Percentiles rank a stretch among this genome's conserved stretches.
phyloP scores from a whole-genome alignment of 306 rosid genomes.

The Casuarina glauca region DNA sequence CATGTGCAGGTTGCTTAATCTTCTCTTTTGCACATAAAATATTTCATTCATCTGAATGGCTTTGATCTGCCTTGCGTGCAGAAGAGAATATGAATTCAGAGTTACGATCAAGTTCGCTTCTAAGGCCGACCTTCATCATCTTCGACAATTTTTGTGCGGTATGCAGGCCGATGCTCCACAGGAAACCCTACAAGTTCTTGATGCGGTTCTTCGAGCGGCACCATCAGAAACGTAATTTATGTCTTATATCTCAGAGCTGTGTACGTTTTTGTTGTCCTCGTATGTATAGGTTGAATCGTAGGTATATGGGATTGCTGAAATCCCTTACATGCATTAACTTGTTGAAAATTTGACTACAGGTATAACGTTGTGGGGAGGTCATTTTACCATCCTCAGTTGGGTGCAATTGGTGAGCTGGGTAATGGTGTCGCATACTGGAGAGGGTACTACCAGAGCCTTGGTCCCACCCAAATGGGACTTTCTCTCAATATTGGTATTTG shows the following conservation, averaged over 20 bases:
- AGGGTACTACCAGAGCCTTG: conserved; percentile 33
- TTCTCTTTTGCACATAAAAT: too few relatives aligned
- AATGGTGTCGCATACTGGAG: conserved; percentile 36
- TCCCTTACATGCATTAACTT: background rate
- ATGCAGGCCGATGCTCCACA: conserved; percentile 52
- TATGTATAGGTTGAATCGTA: background rate
- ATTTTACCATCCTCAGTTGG: background rate
- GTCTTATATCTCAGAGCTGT: background rate
- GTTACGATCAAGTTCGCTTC: conserved; percentile 53
- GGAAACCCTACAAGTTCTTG: conserved; percentile 73
- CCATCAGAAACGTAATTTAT: conserved; percentile 43
- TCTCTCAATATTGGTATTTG: conserved; percentile 40
- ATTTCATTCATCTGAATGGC: background rate
- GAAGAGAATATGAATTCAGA: conserved; percentile 50
- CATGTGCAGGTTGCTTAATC: too few relatives aligned
- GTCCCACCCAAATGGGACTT: conserved; percentile 49
- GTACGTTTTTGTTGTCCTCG: background rate
- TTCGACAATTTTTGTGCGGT: conserved; percentile 45
- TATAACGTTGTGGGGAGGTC: conserved; percentile 27
- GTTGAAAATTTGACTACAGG: background rate
- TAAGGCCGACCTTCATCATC: conserved; percentile 45
- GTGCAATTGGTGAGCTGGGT: conserved; percentile 15
- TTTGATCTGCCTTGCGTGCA: conserved; percentile 4
- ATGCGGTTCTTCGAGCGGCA: conserved; percentile 53
- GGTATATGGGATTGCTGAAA: too few relatives aligned